A percentile compares a stretch with the other conserved stretches of the same genome.
phyloP scores from a whole-genome alignment of 805 yeast genomes.

The Candida ipomoeae region DNA sequence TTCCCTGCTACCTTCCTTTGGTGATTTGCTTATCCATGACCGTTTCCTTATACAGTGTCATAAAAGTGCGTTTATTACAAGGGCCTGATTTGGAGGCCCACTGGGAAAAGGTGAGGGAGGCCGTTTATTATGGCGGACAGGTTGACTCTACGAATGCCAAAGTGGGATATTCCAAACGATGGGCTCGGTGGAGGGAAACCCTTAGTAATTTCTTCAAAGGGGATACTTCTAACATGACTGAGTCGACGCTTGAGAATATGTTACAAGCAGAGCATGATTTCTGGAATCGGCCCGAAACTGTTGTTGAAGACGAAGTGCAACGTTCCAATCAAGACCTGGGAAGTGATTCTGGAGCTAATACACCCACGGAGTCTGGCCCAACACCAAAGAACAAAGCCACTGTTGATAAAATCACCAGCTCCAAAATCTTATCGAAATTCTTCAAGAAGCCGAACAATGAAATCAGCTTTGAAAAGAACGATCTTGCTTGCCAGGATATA shows the following conservation, averaged over 20 bases:
- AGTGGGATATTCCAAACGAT: conserved; percentile 29
- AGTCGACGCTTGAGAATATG: conserved; percentile 33
- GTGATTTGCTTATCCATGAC: conserved; percentile 34
- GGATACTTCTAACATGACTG: conserved; percentile 37
- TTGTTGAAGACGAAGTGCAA: conserved; percentile 13
- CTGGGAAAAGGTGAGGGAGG: conserved; percentile 31
- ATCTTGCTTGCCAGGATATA: conserved; percentile 7
- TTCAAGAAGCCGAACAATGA: conserved; percentile 12
- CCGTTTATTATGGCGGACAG: conserved; percentile 30
- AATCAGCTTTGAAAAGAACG: conserved; percentile 24
- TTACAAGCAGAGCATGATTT: conserved; percentile 34
- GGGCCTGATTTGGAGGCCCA: conserved; percentile 25
- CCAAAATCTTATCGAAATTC: not conserved
- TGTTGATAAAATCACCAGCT: not conserved
- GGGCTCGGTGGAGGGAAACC: conserved; percentile 22
- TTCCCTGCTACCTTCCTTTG: conserved; percentile 52
- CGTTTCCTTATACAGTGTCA: conserved; percentile 37
- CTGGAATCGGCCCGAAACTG: conserved; percentile 10
- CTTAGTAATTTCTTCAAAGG: conserved; percentile 38
- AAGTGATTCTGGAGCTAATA: conserved; percentile 11
- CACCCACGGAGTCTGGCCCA: not conserved
- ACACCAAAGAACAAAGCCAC: not conserved
- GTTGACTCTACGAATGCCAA: conserved; percentile 30
- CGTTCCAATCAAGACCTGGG: conserved; percentile 11
- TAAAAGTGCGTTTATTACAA: conserved; percentile 29